These are phyloP conservation scores for Hygrocybe punicea DNA, from an alignment of 768 basidiomycete genomes.

Conservation along the genomic window DNA sequence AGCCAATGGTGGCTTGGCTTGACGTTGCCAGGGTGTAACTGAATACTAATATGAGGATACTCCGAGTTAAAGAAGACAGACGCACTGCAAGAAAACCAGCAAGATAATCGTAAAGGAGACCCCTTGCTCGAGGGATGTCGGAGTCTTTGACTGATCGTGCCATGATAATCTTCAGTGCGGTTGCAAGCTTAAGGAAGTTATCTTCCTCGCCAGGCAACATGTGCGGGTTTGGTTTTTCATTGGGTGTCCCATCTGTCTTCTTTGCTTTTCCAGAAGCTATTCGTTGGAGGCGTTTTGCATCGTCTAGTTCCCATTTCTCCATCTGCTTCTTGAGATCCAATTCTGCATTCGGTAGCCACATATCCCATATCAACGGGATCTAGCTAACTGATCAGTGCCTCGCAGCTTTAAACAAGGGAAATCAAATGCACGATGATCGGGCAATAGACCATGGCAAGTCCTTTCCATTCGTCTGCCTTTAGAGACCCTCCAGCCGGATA, in stretches of 20 bases:
- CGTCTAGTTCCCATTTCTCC: not conserved
- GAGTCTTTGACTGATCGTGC: conserved; percentile 7
- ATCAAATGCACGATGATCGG: conserved; percentile 27
- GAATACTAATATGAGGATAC: no score
- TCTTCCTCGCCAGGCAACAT: conserved; percentile 8
- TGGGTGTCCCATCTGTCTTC: no score
- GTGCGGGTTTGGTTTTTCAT: no score
- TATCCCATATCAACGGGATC: conserved; percentile 7
- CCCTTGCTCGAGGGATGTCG: not conserved
- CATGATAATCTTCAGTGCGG: conserved; percentile 18
- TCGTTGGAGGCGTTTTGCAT: not conserved
- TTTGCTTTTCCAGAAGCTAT: no score
- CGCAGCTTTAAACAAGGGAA: no score
- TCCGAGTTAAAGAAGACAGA: conserved; percentile 14
- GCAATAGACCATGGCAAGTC: conserved; percentile 25
- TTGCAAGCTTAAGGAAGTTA: conserved; percentile 19
- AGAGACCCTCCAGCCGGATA: conserved; percentile 34
- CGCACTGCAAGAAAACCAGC: conserved; percentile 6
- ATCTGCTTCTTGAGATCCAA: no score
- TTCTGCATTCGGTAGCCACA: no score
- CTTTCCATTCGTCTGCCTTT: conserved; percentile 35
- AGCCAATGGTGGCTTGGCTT: conserved; percentile 39
- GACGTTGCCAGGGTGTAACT: conserved; percentile 16
- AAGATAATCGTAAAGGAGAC: conserved; percentile 7
- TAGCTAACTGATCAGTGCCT: no score